Percentiles rank a stretch among this genome's conserved stretches.
Conservation (phyloP, 2,329 filamentous ascomycete species). For the Trichoderma oligosporum region DNA sequence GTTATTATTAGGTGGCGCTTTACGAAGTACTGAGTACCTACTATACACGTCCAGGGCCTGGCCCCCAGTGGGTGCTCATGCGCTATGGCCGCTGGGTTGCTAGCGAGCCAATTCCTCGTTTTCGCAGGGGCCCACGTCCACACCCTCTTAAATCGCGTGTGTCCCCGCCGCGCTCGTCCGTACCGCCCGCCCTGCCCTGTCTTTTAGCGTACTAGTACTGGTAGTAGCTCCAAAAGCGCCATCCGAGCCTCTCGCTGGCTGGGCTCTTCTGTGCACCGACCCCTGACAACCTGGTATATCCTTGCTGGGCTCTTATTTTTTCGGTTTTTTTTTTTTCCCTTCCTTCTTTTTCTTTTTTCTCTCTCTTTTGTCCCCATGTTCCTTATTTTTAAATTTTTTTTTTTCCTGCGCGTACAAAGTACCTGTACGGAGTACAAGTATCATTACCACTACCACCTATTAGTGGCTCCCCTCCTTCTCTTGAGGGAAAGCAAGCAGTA, state of each 20-base stretch:
- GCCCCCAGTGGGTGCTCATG: slow-evolving; percentile 14
- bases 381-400: slow-evolving; percentile 6
- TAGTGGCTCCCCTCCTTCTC: slow-evolving; percentile 8
- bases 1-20: not conserved
- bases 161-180: slow-evolving; percentile 6
- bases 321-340: not conserved
- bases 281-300: not conserved
- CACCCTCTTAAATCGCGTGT: slow-evolving; percentile 1
- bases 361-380: not conserved
- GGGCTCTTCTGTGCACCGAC: slow-evolving; percentile 10
- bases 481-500: too few relatives aligned
- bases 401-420: slow-evolving; percentile 9
- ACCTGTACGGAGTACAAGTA: too few relatives aligned
- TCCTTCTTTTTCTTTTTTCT: slow-evolving; percentile 3
- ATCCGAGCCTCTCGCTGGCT: slow-evolving; percentile 3
- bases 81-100: not conserved
- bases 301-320: too few relatives aligned
- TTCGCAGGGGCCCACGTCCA: slow-evolving; percentile 7
- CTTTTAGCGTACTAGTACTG: too few relatives aligned
- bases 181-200: slow-evolving; percentile 9
- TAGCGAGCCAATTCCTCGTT: slow-evolving; percentile 3
- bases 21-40: not conserved
- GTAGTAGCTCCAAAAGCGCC: too few relatives aligned
- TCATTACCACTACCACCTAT: too few relatives aligned
- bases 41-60: slow-evolving; percentile 6